Conservation (phyloP, 352 stramenopile genomes). For the Pythium graminicola region DNA sequence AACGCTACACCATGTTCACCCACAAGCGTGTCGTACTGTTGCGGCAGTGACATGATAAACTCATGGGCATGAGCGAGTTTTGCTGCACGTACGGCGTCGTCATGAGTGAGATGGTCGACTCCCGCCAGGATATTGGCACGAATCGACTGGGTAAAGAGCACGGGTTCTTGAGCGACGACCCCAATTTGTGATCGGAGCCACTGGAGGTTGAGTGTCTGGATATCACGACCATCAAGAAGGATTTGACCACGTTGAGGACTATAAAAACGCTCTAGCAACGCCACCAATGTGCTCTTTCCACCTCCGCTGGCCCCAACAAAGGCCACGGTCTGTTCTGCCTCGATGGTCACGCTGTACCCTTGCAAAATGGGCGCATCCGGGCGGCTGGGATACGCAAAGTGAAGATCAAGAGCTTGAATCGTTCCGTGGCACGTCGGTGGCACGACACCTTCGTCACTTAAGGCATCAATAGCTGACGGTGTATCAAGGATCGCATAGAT, state of each 20-base stretch:
- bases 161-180: conserved; percentile 3
- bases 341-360: conserved; percentile 27
- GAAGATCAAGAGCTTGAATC: conserved; percentile 41
- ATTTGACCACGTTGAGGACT: conserved; percentile 54
- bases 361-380: conserved; percentile 32
- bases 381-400: conserved; percentile 64
- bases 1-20: conserved; percentile 3
- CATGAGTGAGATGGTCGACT: not conserved
- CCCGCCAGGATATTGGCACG: not conserved
- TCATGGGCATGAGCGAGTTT: not conserved
- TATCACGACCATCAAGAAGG: conserved; percentile 54
- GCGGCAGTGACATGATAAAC: conserved; percentile 6
- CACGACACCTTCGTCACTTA: conserved; percentile 22
- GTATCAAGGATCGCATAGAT: conserved; percentile 53
- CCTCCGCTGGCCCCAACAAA: conserved; percentile 30
- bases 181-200: conserved; percentile 3
- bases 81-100: not conserved
- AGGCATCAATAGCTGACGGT: conserved; percentile 38
- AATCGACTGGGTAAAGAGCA: conserved; percentile 5
- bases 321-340: conserved; percentile 25
- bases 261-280: conserved; percentile 83
- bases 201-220: conserved; percentile 48
- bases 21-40: conserved; percentile 12
- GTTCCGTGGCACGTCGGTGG: conserved; percentile 26
- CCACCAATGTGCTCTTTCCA: conserved; percentile 38